Evolutionary conservation across 768 basidiomycete species (phyloP), one percentile per base, ranked within the genome.

Genomic region (Rhodotorula graminis): DNA sequence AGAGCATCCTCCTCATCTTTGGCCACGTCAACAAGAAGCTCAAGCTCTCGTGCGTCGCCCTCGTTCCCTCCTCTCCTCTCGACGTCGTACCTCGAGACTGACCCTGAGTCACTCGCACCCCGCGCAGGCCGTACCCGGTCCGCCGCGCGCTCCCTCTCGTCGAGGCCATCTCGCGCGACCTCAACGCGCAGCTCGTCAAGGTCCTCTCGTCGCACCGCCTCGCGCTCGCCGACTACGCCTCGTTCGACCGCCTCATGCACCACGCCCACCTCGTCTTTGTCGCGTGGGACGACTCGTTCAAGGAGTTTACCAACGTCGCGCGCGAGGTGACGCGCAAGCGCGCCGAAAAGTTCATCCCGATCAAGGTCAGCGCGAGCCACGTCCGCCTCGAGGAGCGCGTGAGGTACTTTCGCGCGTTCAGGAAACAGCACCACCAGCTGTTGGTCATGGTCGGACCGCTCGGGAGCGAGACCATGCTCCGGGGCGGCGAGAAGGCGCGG

Each of bases 141-240:
- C 89, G 91, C 5, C 90, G 95, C 46, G 93, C 93, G 15, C 88
- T 98, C 10, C 96, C 95, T 0, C 89, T 99, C 58, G 93, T 97
- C 44, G 95, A 98, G 81, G 96, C 95, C 52, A 98, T 99, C 80
- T 98, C 96, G 14, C 87, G 90, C 23, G 96, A 99, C 80, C 96
- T 99, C 83, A 95, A 95, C 77, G 92, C 96, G 80, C 91, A 93
- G 78, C 88, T 97, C 46, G 85, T 95, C 2, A 89, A 90, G 52
- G 93, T 98, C 49, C 85, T 99, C 53, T 91, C 89, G 5, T 91
- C 91, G 5, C 92, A 94, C 70, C 89, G 95, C 18, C 85, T 98
- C 2, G 89, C 93, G 25, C 97, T 96, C 80, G 89, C 91, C 47
- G 92, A 93, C 0, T 97, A 97, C 82, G 89, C 91, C 66, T 91